Conservation (phyloP, 1,284 basidiomycete genomes). For the Malassezia slooffiae region DNA sequence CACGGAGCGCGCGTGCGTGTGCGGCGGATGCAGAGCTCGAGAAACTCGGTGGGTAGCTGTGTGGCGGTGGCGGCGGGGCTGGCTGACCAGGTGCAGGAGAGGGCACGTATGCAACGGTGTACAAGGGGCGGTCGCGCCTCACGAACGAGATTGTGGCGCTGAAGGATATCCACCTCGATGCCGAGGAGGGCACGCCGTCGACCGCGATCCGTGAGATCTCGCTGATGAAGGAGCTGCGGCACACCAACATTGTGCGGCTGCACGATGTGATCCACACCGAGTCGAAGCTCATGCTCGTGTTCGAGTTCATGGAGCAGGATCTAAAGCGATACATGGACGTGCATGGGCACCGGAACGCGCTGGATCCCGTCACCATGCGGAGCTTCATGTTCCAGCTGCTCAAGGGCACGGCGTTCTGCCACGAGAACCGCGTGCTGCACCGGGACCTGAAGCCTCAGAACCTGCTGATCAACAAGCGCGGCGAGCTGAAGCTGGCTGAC, state of each 20-base stretch:
- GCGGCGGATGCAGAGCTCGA: slow-evolving; percentile 44
- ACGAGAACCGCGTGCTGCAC: slow-evolving; percentile 95
- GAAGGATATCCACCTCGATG: slow-evolving; percentile 89
- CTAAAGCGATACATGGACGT: slow-evolving; percentile 99
- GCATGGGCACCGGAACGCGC: slow-evolving; percentile 85
- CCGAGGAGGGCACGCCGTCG: slow-evolving; percentile 86
- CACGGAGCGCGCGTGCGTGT: not conserved
- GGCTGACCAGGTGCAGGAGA: slow-evolving; percentile 20
- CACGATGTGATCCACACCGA: slow-evolving; percentile 94
- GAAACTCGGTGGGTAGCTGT: slow-evolving; percentile 32
- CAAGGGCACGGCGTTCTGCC: slow-evolving; percentile 96
- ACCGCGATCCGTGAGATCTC: slow-evolving; percentile 91
- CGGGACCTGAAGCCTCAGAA: slow-evolving; percentile 97
- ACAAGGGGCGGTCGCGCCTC: slow-evolving; percentile 44
- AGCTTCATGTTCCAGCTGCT: slow-evolving; percentile 95
- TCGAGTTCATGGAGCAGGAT: slow-evolving; percentile 97
- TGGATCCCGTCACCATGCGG: slow-evolving; percentile 83
- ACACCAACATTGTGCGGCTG: slow-evolving; percentile 85
- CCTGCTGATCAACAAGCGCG: slow-evolving; percentile 90
- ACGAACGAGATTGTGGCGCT: slow-evolving; percentile 49
- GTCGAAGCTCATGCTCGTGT: slow-evolving; percentile 93
- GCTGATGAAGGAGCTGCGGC: slow-evolving; percentile 91
- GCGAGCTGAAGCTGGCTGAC: slow-evolving; percentile 83
- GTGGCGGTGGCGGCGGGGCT: not conserved
- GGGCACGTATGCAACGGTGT: slow-evolving; percentile 46